Conservation (phyloP, 2,329 filamentous ascomycete genomes). For the Scleromitrula shiraiana region DNA sequence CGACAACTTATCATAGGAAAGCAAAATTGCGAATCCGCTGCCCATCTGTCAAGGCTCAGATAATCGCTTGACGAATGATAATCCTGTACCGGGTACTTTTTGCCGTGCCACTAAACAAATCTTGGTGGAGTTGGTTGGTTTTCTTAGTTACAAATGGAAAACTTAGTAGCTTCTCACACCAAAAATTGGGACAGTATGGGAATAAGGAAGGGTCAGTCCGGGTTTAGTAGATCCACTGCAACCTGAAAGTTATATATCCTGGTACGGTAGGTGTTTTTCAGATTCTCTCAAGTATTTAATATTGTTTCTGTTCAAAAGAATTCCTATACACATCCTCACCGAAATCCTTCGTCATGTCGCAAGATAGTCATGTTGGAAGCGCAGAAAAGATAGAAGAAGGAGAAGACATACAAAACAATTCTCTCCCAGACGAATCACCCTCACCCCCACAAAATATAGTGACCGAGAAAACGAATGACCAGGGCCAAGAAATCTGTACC, state of each 20-base stretch:
- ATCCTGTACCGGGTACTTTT: not conserved
- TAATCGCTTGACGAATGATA: not conserved
- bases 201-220: not conserved
- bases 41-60: not conserved
- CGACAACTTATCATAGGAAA: not conserved
- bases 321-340: slow-evolving; percentile 13
- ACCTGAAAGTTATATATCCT: not conserved
- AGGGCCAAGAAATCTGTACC: not conserved
- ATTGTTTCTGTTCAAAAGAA: not conserved
- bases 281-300: not conserved
- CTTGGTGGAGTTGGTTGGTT: too few species aligned
- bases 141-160: not conserved
- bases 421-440: slow-evolving; percentile 10
- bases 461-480: slow-evolving; percentile 9
- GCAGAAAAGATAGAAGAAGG: slow-evolving; percentile 14
- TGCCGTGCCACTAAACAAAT: not conserved
- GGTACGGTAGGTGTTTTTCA: not conserved
- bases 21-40: not conserved
- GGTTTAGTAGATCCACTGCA: not conserved
- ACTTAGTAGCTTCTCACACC: not conserved
- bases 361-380: slow-evolving; percentile 18
- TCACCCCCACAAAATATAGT: slow-evolving; percentile 12
- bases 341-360: slow-evolving; percentile 17
- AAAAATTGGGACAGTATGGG: not conserved
- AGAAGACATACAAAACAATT: slow-evolving; percentile 13